These are phyloP conservation scores for Talaromyces thailandensis DNA, from an alignment of 495 filamentous ascomycete species.

Conservation along the genomic window DNA sequence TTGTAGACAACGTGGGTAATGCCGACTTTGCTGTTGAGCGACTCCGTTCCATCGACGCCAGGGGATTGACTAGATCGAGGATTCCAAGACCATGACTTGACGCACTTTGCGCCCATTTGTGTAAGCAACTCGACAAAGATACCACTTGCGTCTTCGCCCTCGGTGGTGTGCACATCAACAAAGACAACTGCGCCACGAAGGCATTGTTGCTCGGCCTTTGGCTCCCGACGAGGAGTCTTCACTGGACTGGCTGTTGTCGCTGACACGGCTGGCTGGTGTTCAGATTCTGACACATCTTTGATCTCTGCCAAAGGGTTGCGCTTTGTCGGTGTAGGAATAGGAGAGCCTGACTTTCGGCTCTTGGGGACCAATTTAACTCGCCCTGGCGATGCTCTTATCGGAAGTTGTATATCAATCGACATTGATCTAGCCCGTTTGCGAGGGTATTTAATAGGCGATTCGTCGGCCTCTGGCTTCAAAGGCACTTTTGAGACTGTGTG, in stretches of 20 bases:
- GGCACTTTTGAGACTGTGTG: conserved; percentile 73
- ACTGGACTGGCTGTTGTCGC: conserved; percentile 18
- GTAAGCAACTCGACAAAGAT: conserved; percentile 75
- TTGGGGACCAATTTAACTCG: conserved; percentile 2
- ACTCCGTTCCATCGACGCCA: conserved; percentile 17
- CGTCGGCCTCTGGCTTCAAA: conserved; percentile 57
- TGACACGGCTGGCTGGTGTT: neutral
- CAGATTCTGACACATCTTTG: neutral
- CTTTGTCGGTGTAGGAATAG: neutral
- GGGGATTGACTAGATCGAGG: conserved; percentile 37
- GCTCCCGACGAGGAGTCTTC: conserved; percentile 22
- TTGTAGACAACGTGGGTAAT: conserved; percentile 97
- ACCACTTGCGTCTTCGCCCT: conserved; percentile 76
- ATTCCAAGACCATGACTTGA: conserved; percentile 83
- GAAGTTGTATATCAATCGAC: conserved; percentile 13
- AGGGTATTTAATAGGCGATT: conserved; percentile 46
- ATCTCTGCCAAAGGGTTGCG: neutral
- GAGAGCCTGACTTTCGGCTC: neutral
- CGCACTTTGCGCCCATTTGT: conserved; percentile 77
- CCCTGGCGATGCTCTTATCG: neutral
- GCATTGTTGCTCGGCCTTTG: conserved; percentile 14
- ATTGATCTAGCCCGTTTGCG: conserved; percentile 45
- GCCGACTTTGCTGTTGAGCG: conserved; percentile 50
- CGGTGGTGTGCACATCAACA: conserved; percentile 87
- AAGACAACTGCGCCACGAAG: conserved; percentile 73